Evolutionary conservation across 2,329 filamentous ascomycete genomes (phyloP).

Genomic region (Botrytis byssoidea): DNA sequence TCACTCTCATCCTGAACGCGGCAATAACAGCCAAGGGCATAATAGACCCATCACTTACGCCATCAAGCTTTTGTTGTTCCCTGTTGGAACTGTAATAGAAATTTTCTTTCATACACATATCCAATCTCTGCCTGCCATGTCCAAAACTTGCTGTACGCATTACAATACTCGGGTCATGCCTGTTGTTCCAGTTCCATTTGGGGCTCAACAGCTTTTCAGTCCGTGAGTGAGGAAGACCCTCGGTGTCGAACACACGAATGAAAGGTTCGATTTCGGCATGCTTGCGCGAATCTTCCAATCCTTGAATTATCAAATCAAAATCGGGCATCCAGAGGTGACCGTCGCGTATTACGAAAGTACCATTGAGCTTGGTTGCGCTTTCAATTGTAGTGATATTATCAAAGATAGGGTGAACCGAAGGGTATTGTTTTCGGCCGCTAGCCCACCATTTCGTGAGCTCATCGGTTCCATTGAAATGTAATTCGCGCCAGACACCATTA

Average conservation of each 20-base stretch:
- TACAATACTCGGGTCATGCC: background rate
- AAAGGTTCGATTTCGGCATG: slow-evolving; percentile 17
- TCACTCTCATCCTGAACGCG: slow-evolving; percentile 3
- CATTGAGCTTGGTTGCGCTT: background rate
- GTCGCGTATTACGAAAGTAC: background rate
- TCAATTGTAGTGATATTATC: background rate
- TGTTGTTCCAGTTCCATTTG: background rate
- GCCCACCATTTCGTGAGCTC: slow-evolving; percentile 8
- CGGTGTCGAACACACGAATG: slow-evolving; percentile 11
- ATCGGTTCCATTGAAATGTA: background rate
- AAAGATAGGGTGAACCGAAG: background rate
- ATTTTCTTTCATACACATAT: slow-evolving; percentile 14
- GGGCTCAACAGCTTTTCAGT: background rate
- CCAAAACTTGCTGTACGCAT: slow-evolving; percentile 22
- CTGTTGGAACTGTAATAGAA: background rate
- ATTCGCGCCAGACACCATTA: background rate
- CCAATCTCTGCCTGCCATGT: slow-evolving; percentile 13
- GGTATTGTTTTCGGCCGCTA: background rate
- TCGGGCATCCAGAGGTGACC: slow-evolving; percentile 6
- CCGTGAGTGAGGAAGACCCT: background rate
- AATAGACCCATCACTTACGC: background rate
- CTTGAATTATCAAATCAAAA: background rate
- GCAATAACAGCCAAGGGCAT: background rate
- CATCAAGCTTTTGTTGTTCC: background rate
- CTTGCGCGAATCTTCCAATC: background rate